These are phyloP conservation scores for Hyaloperonospora arabidopsidis DNA, from an alignment of 352 stramenopile species.

Conservation along the genomic window DNA sequence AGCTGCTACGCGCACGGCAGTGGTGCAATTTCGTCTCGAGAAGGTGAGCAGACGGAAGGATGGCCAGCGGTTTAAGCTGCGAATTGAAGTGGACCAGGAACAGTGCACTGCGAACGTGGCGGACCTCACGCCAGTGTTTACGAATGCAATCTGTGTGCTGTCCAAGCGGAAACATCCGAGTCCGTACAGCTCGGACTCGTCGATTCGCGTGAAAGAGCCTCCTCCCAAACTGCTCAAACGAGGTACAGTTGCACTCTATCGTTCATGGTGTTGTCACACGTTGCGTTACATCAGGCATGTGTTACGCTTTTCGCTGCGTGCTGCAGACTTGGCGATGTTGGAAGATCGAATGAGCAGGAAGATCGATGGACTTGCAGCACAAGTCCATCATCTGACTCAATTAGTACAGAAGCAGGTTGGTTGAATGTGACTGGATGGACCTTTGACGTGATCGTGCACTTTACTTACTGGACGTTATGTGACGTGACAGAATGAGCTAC, in stretches of 20 bases:
- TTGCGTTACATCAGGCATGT: not conserved
- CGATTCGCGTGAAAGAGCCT: constrained; percentile 39
- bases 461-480: constrained; percentile 9
- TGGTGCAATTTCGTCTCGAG: constrained; percentile 75
- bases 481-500: constrained; percentile 36
- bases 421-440: not conserved
- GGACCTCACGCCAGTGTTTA: constrained; percentile 74
- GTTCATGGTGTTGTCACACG: not conserved
- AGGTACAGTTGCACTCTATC: constrained; percentile 24
- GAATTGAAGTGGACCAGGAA: constrained; percentile 78
- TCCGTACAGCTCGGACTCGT: constrained; percentile 35
- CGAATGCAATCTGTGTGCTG: constrained; percentile 79
- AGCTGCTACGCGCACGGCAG: constrained; percentile 43
- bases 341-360: constrained; percentile 55
- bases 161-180: constrained; percentile 79
- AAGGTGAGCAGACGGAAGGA: constrained; percentile 83
- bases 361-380: constrained; percentile 42
- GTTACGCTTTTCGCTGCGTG: constrained; percentile 9
- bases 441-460: not conserved
- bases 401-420: constrained; percentile 52
- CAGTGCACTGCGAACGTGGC: constrained; percentile 74
- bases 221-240: constrained; percentile 53
- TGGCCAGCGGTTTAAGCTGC: constrained; percentile 77
- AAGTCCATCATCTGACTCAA: constrained; percentile 48
- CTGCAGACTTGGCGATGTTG: constrained; percentile 44